Evolutionary conservation across 495 filamentous ascomycete species (phyloP).

Genomic region (Xylaria scruposa): DNA sequence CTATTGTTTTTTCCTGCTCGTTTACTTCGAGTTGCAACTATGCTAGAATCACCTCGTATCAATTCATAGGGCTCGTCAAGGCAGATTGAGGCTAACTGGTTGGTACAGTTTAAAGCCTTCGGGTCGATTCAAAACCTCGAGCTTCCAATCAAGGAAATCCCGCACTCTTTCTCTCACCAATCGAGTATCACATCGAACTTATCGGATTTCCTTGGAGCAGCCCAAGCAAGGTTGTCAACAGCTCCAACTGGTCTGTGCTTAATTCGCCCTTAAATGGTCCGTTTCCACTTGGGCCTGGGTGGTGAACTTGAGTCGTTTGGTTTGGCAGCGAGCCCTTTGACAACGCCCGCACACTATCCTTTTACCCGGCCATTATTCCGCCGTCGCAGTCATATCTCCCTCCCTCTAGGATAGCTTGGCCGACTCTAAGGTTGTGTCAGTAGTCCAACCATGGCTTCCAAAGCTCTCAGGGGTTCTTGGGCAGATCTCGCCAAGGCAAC

Average conservation of each 20-base stretch:
- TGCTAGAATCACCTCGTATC: background rate
- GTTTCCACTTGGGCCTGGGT: constrained; percentile 11
- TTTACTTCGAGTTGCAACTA: background rate
- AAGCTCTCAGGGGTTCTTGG: constrained; percentile 25
- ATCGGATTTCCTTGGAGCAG: background rate
- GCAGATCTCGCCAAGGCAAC: constrained; percentile 26
- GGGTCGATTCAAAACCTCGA: background rate
- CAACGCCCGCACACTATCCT: background rate
- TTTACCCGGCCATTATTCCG: background rate
- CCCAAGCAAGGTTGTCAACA: constrained; percentile 1
- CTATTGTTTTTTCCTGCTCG: background rate
- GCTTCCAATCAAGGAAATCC: constrained; percentile 12
- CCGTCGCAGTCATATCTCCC: background rate
- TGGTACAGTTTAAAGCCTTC: background rate
- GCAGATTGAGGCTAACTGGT: background rate
- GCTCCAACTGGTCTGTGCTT: constrained; percentile 26
- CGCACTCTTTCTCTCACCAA: background rate
- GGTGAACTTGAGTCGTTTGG: constrained; percentile 1
- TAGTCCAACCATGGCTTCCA: constrained; percentile 19
- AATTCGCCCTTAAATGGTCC: background rate
- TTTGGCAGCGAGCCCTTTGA: constrained; percentile 10
- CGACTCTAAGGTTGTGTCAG: background rate
- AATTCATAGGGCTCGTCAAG: background rate
- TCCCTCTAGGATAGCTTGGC: constrained; percentile 7
- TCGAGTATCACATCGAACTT: background rate